A percentile compares a stretch with the other conserved stretches of the same genome.
These are phyloP conservation scores for Pestalotiopsis sp. DNA, from an alignment of 2,329 filamentous ascomycete genomes.

Conservation along the genomic window DNA sequence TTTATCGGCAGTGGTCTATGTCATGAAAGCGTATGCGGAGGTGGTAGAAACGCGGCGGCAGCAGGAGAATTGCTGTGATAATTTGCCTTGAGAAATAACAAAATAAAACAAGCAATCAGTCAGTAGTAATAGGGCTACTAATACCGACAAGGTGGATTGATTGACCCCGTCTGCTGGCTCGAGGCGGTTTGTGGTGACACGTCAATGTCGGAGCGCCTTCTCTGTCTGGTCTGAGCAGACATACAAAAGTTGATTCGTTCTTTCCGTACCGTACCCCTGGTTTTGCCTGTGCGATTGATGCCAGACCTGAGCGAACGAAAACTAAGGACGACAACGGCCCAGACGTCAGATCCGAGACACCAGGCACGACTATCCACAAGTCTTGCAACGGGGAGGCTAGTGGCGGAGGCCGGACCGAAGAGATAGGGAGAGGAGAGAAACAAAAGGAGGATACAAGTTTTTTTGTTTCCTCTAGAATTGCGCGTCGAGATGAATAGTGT, in stretches of 20 bases:
- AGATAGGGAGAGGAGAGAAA: not conserved
- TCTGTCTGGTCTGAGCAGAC: slow-evolving; percentile 16
- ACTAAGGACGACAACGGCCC: slow-evolving; percentile 9
- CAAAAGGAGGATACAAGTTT: not conserved
- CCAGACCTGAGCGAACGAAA: slow-evolving; percentile 13
- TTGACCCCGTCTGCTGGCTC: slow-evolving; percentile 23
- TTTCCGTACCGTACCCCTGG: slow-evolving; percentile 12
- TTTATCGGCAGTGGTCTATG: slow-evolving; percentile 11
- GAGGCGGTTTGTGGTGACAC: slow-evolving; percentile 25
- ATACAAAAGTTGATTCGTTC: slow-evolving; percentile 16
- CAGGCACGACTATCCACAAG: not conserved
- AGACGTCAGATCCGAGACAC: slow-evolving; percentile 12
- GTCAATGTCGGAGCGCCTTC: slow-evolving; percentile 19
- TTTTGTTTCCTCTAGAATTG: not conserved
- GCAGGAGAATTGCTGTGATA: slow-evolving; percentile 10
- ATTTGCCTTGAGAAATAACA: too few relatives aligned
- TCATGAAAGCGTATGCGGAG: slow-evolving; percentile 10
- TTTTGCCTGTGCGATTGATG: not conserved
- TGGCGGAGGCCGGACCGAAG: not conserved
- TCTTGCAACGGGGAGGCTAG: not conserved
- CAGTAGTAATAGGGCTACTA: too few relatives aligned
- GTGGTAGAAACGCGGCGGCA: slow-evolving; percentile 18
- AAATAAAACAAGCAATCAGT: too few relatives aligned
- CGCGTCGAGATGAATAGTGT: not conserved
- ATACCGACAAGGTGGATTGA: slow-evolving; percentile 11